These are phyloP conservation scores for Paecilomyces dactylethromorphus DNA, from an alignment of 2,329 filamentous ascomycete genomes.

Conservation along the genomic window DNA sequence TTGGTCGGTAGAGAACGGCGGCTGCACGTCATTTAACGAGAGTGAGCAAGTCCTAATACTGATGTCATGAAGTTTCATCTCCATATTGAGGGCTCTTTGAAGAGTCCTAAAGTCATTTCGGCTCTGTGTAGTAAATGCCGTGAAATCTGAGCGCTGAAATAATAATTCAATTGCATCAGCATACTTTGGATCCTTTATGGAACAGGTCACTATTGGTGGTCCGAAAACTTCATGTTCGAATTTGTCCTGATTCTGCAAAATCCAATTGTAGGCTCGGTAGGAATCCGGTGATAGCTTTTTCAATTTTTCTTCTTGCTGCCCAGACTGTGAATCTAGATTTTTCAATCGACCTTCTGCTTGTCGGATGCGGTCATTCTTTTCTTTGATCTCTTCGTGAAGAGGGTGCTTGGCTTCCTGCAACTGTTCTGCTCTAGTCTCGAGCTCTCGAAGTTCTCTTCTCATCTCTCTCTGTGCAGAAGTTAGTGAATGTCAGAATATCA, in stretches of 20 bases:
- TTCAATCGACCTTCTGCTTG: conserved; percentile 46
- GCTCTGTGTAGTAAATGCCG: conserved; percentile 68
- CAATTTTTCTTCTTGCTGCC: conserved; percentile 65
- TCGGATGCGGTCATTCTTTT: conserved; percentile 30
- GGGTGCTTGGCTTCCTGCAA: conserved; percentile 32
- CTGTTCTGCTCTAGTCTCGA: conserved; percentile 33
- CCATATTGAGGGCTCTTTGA: conserved; percentile 56
- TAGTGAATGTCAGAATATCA: conserved; percentile 15
- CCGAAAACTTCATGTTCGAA: conserved; percentile 76
- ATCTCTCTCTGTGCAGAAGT: conserved; percentile 48
- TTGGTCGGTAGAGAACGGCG: conserved; percentile 51
- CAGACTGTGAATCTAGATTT: conserved; percentile 65
- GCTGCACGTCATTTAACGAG: conserved; percentile 48
- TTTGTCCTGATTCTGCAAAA: conserved; percentile 60
- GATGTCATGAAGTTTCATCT: conserved; percentile 62
- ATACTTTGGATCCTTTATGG: conserved; percentile 65
- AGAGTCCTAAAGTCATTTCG: conserved; percentile 68
- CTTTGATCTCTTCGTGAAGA: conserved; percentile 26
- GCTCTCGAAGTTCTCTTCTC: conserved; percentile 31
- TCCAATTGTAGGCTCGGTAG: conserved; percentile 70
- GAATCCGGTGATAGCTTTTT: conserved; percentile 56
- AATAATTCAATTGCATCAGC: conserved; percentile 55
- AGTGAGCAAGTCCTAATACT: conserved; percentile 60
- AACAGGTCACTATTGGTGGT: conserved; percentile 73
- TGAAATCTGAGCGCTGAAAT: conserved; percentile 47